Conservation (phyloP, 192 early-diverging fungal species). For the Chytriomyces sp. region DNA sequence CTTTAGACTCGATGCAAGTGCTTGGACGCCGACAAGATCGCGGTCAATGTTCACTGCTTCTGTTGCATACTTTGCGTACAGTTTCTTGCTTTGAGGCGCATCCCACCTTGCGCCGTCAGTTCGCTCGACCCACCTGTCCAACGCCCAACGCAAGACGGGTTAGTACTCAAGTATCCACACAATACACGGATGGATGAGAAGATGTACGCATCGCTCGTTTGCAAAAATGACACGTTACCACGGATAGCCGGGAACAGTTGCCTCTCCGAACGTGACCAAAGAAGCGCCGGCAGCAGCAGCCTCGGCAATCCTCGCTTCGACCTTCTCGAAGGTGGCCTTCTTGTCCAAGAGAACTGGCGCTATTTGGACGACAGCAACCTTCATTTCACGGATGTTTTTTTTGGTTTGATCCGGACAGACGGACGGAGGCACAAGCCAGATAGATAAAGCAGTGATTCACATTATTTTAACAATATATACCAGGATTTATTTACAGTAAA, state of each 20-base stretch:
- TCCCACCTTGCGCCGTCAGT: conserved; percentile 16
- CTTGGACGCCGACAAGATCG: not conserved
- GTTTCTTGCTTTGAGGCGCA: not conserved
- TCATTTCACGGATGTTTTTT: conserved; percentile 20
- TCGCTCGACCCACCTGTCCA: conserved; percentile 14
- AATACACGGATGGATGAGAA: too few relatives aligned
- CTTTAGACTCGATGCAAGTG: too few relatives aligned
- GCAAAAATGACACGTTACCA: not conserved
- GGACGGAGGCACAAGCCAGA: not conserved
- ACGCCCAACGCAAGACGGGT: too few relatives aligned
- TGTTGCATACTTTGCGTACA: conserved; percentile 13
- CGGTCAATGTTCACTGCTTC: conserved; percentile 5
- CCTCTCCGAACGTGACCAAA: conserved; percentile 27
- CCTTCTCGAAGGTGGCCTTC: conserved; percentile 7
- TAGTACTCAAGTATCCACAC: too few relatives aligned
- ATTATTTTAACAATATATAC: not conserved
- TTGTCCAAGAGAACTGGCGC: conserved; percentile 22
- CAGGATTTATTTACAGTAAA: too few relatives aligned
- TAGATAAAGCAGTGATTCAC: not conserved
- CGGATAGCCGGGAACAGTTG: conserved; percentile 31
- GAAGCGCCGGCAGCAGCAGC: conserved; percentile 3
- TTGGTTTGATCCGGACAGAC: not conserved
- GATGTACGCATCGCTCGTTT: too few relatives aligned
- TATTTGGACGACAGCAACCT: conserved; percentile 19
- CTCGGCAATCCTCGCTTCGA: not conserved